These are phyloP conservation scores for Chaetoscypha palmicola DNA, from an alignment of 2,329 filamentous ascomycete species.

Conservation along the genomic window DNA sequence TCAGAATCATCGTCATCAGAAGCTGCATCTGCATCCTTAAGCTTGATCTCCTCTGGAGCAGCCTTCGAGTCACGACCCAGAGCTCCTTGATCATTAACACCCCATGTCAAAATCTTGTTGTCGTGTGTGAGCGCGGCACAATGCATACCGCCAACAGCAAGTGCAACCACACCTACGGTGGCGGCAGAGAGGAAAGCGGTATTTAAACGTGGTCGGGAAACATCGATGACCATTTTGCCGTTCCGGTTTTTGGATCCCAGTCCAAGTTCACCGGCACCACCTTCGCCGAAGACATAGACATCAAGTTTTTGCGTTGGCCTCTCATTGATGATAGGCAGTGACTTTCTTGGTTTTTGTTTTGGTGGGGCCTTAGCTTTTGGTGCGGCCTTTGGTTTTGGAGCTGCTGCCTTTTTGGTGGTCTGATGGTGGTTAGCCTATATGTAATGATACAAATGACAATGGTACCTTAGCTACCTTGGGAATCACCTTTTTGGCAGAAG, in stretches of 20 bases:
- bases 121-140: constrained; percentile 68
- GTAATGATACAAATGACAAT: neutral
- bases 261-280: constrained; percentile 70
- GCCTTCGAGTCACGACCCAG: constrained; percentile 54
- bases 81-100: constrained; percentile 78
- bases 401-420: constrained; percentile 15
- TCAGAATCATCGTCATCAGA: constrained; percentile 35
- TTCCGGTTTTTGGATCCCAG: constrained; percentile 56
- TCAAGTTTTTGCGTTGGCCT: constrained; percentile 57
- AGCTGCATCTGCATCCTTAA: constrained; percentile 49
- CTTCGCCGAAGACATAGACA: constrained; percentile 74
- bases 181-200: constrained; percentile 46
- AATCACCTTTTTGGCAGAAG: neutral
- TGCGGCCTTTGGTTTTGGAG: constrained; percentile 9
- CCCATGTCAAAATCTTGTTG: constrained; percentile 79
- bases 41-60: constrained; percentile 59
- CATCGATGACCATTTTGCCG: constrained; percentile 57
- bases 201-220: constrained; percentile 68
- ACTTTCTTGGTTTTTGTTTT: constrained; percentile 26
- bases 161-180: constrained; percentile 60
- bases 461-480: neutral
- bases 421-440: neutral
- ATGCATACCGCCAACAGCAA: constrained; percentile 80
- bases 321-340: constrained; percentile 47
- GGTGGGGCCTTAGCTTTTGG: constrained; percentile 24